phyloP scores from a whole-genome alignment of 208 protist genomes.

The Leptomonas pyrrhocoris region DNA sequence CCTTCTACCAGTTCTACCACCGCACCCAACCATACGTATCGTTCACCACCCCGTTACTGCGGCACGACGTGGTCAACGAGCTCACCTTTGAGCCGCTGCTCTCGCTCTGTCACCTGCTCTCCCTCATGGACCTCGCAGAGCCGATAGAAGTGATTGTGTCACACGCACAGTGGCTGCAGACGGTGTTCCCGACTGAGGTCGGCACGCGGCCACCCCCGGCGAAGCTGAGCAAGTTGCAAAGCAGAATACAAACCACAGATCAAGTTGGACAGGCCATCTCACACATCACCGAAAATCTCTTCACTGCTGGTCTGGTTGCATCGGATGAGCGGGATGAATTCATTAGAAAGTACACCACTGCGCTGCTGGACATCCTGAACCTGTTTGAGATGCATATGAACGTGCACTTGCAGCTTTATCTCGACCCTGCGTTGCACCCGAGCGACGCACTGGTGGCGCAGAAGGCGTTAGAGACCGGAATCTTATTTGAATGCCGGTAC shows the following conservation, averaged over 20 bases:
- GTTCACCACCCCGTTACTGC: conserved; percentile 52
- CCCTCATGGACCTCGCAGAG: conserved; percentile 45
- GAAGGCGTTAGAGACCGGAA: conserved; percentile 34
- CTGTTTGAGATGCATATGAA: conserved; percentile 54
- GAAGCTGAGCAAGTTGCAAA: conserved; percentile 32
- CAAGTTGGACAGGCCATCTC: conserved; percentile 47
- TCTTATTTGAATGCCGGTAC: conserved; percentile 51
- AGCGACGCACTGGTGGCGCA: conserved; percentile 38
- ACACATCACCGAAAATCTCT: conserved; percentile 39
- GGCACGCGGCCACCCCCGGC: conserved; percentile 36
- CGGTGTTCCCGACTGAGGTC: conserved; percentile 43
- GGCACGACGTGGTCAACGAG: conserved; percentile 46
- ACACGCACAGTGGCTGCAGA: conserved; percentile 75
- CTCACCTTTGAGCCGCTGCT: conserved; percentile 65
- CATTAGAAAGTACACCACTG: conserved; percentile 47
- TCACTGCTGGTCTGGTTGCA: conserved; percentile 22
- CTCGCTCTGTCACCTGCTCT: conserved; percentile 63
- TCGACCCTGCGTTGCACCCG: conserved; percentile 57
- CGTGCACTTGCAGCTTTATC: conserved; percentile 43
- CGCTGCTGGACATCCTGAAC: conserved; percentile 47
- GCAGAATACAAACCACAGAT: conserved; percentile 45
- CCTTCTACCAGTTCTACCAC: conserved; percentile 78
- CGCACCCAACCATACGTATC: conserved; percentile 60
- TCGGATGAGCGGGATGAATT: conserved; percentile 51
- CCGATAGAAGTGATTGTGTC: conserved; percentile 71